Evolutionary conservation across 257 asterid genomes (phyloP), one percentile per base, ranked within the genome.

Genomic region (Rauvolfia tetraphylla): DNA sequence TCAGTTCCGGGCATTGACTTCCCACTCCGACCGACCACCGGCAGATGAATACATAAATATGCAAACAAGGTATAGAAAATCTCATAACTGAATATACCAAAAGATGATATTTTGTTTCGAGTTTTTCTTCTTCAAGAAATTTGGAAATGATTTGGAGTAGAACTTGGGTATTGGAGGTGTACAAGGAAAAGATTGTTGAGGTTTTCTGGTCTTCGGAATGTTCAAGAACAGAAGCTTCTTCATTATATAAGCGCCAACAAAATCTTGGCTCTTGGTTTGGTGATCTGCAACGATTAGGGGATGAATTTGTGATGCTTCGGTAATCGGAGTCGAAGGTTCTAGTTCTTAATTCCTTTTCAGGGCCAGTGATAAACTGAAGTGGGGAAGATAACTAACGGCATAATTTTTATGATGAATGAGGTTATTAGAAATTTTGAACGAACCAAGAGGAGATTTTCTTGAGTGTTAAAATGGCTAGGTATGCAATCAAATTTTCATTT

Each of bases 1-100:
- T 63, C 70, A 63, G 29, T 66, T 66, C 31, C 42, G 48, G 48
- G n/a, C n/a, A 22, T 65, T 38, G 71, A 67, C 72, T 67, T 67
- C 13, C 78, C 17, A 6, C 56, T 57, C 78, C 46, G 78, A 61
- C 46, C 34, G 71, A 74, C 41, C 9, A 20, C 71, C n/a, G 29
- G 49, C 78, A 31, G n/a, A 34, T 17, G 72, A 36, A 22, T 7
- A 9, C 51, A 22, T 7, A 18, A 6, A 20, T 22, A 41, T 10
- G 13, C 25, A 41, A 41, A 2, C 27, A n/a, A 31, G 61, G 48
- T 39, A 75, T 23, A 1, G 3, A 5, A 34, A 20, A 34, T 23
- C 38, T 15, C 49, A 31, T 7, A 71, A 15, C 63, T 23, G n/a
- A 8, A n/a, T 7, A 56, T 53, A 15, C 15, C 27, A 34, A 63